Percentiles rank a stretch among this genome's conserved stretches.
These are phyloP conservation scores for Teunomyces atbi DNA, from an alignment of 805 yeast species.

Conservation along the genomic window DNA sequence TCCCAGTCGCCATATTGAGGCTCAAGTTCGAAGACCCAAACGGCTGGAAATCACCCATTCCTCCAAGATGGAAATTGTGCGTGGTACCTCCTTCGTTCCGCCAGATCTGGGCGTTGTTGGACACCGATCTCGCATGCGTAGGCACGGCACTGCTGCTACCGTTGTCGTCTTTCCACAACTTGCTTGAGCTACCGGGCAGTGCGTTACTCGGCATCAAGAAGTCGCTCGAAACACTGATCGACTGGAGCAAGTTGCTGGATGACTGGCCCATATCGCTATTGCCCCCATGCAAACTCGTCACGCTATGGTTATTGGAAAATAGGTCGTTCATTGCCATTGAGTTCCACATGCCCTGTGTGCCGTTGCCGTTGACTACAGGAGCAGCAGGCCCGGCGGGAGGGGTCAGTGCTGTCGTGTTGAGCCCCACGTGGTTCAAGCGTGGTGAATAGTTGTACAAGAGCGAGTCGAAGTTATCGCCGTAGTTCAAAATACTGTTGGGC, in stretches of 20 bases:
- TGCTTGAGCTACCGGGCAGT: constrained; percentile 2
- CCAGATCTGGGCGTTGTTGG: constrained; percentile 19
- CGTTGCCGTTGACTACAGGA: not conserved
- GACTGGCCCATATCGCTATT: not conserved
- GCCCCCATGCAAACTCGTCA: constrained; percentile 10
- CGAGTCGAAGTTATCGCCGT: constrained; percentile 12
- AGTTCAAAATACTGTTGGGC: constrained; percentile 2
- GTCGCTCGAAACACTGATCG: constrained; percentile 2
- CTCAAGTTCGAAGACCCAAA: constrained; percentile 7
- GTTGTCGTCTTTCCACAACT: constrained; percentile 7
- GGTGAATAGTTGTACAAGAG: constrained; percentile 11
- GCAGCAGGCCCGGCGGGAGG: constrained; percentile 1
- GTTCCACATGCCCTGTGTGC: constrained; percentile 7
- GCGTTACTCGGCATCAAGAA: constrained; percentile 1
- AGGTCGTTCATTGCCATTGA: constrained; percentile 9
- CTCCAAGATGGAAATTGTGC: constrained; percentile 11
- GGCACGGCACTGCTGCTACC: constrained; percentile 1
- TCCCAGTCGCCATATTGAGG: constrained; percentile 2
- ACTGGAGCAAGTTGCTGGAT: not conserved
- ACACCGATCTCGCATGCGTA: constrained; percentile 15
- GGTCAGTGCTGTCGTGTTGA: not conserved
- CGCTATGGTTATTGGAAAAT: constrained; percentile 12
- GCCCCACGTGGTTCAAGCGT: constrained; percentile 1
- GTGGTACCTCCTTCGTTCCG: constrained; percentile 12
- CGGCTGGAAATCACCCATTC: constrained; percentile 15